phyloP scores from a whole-genome alignment of 2,329 filamentous ascomycete species.

The Nectriaceae sp. region DNA sequence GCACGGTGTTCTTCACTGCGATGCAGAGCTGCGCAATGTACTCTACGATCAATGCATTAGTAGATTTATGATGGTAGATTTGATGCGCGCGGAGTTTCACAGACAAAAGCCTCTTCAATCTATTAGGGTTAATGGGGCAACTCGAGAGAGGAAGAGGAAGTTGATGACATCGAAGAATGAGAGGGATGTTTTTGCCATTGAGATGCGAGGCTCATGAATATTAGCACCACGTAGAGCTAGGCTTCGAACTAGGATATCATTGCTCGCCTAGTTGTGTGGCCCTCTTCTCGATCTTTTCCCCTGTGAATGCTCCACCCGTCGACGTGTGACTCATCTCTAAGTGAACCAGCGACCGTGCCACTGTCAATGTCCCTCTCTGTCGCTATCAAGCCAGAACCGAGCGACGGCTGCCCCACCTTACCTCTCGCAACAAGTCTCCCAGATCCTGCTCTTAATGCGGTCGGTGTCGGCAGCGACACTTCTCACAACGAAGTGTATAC shows the following conservation, averaged over 20 bases:
- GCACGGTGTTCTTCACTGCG: conserved; percentile 26
- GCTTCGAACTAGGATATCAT: too few species aligned
- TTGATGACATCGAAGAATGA: conserved; percentile 9
- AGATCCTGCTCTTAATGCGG: too few species aligned
- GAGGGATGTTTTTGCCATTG: conserved; percentile 19
- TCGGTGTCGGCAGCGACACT: neutral
- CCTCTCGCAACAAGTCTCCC: too few species aligned
- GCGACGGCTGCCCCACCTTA: too few species aligned
- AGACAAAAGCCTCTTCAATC: conserved; percentile 20
- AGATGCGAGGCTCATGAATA: conserved; percentile 8
- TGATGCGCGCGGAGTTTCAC: conserved; percentile 28
- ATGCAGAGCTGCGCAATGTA: conserved; percentile 35
- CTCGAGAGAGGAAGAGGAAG: conserved; percentile 29
- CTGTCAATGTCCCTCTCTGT: too few species aligned
- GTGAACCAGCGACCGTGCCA: too few species aligned
- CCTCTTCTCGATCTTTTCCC: too few species aligned
- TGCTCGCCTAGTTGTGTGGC: too few species aligned
- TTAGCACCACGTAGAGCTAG: conserved; percentile 1
- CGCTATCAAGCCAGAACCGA: too few species aligned
- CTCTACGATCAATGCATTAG: conserved; percentile 27
- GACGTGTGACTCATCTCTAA: too few species aligned
- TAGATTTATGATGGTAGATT: conserved; percentile 35
- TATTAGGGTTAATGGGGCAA: conserved; percentile 17
- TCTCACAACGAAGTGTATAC: neutral
- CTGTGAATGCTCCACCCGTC: too few species aligned